Evolutionary conservation across 768 basidiomycete genomes (phyloP).

Genomic region (Paxillus ammoniavirescens): DNA sequence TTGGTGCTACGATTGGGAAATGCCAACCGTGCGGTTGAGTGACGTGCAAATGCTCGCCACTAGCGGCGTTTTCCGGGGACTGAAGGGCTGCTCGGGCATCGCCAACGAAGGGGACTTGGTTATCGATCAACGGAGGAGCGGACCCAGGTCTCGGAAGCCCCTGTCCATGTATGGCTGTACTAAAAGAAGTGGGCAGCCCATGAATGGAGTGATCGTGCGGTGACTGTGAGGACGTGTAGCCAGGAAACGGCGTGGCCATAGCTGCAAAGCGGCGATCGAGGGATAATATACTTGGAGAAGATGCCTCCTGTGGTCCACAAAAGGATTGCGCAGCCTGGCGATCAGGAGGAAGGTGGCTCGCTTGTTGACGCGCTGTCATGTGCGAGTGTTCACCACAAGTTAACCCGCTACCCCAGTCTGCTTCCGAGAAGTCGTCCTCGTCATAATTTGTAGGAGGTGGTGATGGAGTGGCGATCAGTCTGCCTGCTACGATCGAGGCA

Average conservation of each 20-base stretch:
- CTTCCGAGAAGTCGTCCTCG: conserved; percentile 18
- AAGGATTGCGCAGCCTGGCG: conserved; percentile 17
- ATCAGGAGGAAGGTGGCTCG: conserved; percentile 14
- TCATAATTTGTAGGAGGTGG: conserved; percentile 22
- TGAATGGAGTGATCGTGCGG: conserved; percentile 27
- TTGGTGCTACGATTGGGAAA: conserved; percentile 19
- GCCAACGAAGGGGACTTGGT: conserved; percentile 26
- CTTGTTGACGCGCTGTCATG: conserved; percentile 9
- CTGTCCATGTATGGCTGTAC: conserved; percentile 22
- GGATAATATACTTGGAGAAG: conserved; percentile 16
- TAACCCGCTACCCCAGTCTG: conserved; percentile 15
- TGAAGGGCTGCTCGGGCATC: conserved; percentile 24
- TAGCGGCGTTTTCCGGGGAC: conserved; percentile 12
- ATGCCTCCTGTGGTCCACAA: conserved; percentile 14
- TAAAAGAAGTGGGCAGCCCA: conserved; percentile 21
- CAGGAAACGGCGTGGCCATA: conserved; percentile 29
- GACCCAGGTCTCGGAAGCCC: conserved; percentile 27
- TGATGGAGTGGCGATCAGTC: conserved; percentile 18
- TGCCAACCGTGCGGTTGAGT: conserved; percentile 21
- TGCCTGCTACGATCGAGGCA: conserved; percentile 11
- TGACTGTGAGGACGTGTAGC: conserved; percentile 30
- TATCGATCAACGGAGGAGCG: conserved; percentile 29
- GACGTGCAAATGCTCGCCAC: conserved; percentile 10
- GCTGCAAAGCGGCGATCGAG: conserved; percentile 25
- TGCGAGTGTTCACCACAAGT: conserved; percentile 14